Evolutionary conservation across 805 yeast species (phyloP).

Genomic region (Monosporozyma unispora): DNA sequence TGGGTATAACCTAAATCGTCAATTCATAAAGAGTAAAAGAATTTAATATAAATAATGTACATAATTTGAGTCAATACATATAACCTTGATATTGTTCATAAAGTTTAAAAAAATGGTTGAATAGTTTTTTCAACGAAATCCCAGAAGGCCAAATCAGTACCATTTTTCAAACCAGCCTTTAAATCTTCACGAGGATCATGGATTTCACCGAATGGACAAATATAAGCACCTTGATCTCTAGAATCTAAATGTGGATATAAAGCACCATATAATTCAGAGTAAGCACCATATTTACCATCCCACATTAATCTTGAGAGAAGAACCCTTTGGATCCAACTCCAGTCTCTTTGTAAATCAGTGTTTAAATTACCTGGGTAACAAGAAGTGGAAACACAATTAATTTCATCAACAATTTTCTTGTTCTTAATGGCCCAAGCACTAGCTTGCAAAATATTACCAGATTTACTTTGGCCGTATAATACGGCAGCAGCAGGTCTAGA

Average conservation of each 20-base stretch:
- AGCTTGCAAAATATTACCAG: conserved; percentile 30
- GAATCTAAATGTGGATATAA: conserved; percentile 29
- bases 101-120: background rate
- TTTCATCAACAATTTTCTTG: conserved; percentile 15
- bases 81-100: background rate
- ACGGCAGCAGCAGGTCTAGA: conserved; percentile 13
- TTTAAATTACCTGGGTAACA: conserved; percentile 32
- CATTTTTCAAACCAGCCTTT: conserved; percentile 20
- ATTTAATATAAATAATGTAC: no score
- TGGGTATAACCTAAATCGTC: no score
- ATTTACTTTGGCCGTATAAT: conserved; percentile 35
- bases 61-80: background rate
- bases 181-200: conserved; percentile 26
- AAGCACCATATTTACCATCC: conserved; percentile 29
- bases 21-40: no score
- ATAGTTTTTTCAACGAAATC: conserved; percentile 15
- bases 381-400: conserved; percentile 28
- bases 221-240: conserved; percentile 26
- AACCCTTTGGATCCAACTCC: conserved; percentile 8
- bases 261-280: conserved; percentile 33
- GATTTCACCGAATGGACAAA: conserved; percentile 31
- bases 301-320: conserved; percentile 8
- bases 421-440: conserved; percentile 29
- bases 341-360: conserved; percentile 27
- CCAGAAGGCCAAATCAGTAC: conserved; percentile 25